A percentile compares a stretch with the other conserved stretches of the same genome.
Evolutionary conservation across 139 green algal species (phyloP).

Genomic region (Monoraphidium neglectum): DNA sequence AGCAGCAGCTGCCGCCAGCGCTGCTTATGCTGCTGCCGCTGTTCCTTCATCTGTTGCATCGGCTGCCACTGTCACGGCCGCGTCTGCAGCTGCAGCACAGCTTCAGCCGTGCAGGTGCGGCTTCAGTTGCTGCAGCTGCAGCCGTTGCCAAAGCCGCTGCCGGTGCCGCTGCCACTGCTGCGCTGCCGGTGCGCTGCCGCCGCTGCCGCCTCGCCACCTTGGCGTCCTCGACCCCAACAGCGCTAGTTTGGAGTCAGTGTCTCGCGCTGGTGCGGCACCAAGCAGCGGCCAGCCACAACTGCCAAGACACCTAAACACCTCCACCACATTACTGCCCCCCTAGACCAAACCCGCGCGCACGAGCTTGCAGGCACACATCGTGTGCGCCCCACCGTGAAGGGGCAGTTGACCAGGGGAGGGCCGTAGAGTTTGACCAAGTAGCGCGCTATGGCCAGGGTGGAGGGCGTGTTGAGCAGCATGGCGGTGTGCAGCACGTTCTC

Average conservation of each 20-base stretch:
- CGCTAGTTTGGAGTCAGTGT: no score
- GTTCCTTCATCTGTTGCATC: background rate
- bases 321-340: no score
- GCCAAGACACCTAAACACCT: no score
- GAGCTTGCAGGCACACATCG: background rate
- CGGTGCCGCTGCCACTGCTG: background rate
- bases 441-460: constrained; percentile 56
- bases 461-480: constrained; percentile 66
- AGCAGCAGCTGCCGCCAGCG: background rate
- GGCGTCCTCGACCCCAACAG: no score
- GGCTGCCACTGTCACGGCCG: background rate
- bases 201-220: background rate
- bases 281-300: no score
- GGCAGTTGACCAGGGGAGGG: constrained; percentile 51
- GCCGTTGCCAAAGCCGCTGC: background rate
- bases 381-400: constrained; percentile 46
- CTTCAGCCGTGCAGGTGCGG: background rate
- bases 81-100: background rate
- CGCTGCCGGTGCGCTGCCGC: background rate
- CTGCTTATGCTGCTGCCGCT: background rate
- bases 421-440: constrained; percentile 69
- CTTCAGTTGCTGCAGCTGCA: background rate
- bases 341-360: no score
- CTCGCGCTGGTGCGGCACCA: no score
- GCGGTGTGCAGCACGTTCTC: constrained; percentile 65